These are phyloP conservation scores for Metschnikowia borealis DNA, from an alignment of 805 yeast species.

Conservation along the genomic window DNA sequence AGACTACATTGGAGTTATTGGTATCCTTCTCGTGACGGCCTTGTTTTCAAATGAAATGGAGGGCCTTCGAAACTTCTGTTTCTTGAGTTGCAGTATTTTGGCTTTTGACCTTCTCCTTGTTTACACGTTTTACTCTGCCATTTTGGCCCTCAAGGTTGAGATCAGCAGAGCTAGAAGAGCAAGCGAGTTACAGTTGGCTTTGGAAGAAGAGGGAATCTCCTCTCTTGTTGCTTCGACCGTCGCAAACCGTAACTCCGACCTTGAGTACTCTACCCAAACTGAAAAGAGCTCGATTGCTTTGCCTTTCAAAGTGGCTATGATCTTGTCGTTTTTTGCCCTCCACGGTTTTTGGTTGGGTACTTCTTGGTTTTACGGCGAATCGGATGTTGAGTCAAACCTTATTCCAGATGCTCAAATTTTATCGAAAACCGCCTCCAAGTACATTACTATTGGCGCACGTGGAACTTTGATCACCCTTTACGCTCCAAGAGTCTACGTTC, in stretches of 20 bases:
- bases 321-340: conserved; percentile 55
- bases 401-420: conserved; percentile 23
- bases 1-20: conserved; percentile 71
- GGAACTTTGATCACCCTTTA: conserved; percentile 57
- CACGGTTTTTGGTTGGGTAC: conserved; percentile 69
- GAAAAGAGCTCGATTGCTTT: conserved; percentile 38
- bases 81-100: conserved; percentile 66
- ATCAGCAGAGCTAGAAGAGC: conserved; percentile 81
- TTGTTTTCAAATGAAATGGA: conserved; percentile 62
- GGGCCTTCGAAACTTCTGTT: conserved; percentile 77
- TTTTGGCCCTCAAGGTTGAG: conserved; percentile 83
- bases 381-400: conserved; percentile 10
- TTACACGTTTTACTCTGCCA: conserved; percentile 77
- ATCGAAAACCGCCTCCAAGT: conserved; percentile 40
- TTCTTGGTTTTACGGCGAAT: conserved; percentile 53
- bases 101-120: conserved; percentile 68
- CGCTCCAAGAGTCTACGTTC: conserved; percentile 55
- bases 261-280: conserved; percentile 21
- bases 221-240: conserved; percentile 63
- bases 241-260: conserved; percentile 47
- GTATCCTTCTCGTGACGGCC: conserved; percentile 65
- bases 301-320: conserved; percentile 55
- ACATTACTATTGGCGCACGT: conserved; percentile 42
- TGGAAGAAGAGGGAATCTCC: conserved; percentile 91
- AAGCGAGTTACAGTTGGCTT: conserved; percentile 67